These are phyloP conservation scores for Candida chilensis DNA, from an alignment of 805 yeast genomes.

Conservation along the genomic window DNA sequence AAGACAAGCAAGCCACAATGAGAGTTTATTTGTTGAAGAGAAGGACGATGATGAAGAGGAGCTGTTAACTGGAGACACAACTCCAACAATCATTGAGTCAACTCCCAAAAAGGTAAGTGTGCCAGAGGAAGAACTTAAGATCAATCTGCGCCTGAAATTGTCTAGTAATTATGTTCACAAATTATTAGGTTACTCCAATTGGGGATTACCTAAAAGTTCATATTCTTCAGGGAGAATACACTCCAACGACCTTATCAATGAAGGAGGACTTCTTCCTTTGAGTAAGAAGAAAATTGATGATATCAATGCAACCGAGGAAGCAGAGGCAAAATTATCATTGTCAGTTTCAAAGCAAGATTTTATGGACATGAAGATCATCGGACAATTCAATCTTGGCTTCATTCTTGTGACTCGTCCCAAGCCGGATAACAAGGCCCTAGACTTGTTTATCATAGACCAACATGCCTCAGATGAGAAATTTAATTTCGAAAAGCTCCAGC, in stretches of 20 bases:
- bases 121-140: too few relatives aligned
- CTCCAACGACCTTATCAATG: too few relatives aligned
- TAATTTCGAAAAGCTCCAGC: slow-evolving; percentile 71
- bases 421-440: slow-evolving; percentile 22
- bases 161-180: too few relatives aligned
- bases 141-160: too few relatives aligned
- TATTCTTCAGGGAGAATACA: too few relatives aligned
- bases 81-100: too few relatives aligned
- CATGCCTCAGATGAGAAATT: slow-evolving; percentile 96
- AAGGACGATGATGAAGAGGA: not conserved
- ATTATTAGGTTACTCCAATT: too few relatives aligned
- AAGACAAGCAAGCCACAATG: too few relatives aligned
- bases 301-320: slow-evolving; percentile 35
- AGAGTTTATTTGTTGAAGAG: slow-evolving; percentile 1
- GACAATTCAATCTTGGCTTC: slow-evolving; percentile 94
- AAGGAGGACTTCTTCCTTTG: not conserved
- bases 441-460: slow-evolving; percentile 86
- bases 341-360: slow-evolving; percentile 70
- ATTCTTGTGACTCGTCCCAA: slow-evolving; percentile 58
- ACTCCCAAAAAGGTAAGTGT: too few relatives aligned
- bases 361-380: slow-evolving; percentile 65
- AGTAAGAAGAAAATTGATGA: slow-evolving; percentile 19
- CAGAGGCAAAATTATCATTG: slow-evolving; percentile 49
- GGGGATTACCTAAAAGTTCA: too few relatives aligned
- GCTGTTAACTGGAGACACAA: not conserved